Conservation (phyloP, 2,329 filamentous ascomycete species). For the Penicillium thymicola region DNA sequence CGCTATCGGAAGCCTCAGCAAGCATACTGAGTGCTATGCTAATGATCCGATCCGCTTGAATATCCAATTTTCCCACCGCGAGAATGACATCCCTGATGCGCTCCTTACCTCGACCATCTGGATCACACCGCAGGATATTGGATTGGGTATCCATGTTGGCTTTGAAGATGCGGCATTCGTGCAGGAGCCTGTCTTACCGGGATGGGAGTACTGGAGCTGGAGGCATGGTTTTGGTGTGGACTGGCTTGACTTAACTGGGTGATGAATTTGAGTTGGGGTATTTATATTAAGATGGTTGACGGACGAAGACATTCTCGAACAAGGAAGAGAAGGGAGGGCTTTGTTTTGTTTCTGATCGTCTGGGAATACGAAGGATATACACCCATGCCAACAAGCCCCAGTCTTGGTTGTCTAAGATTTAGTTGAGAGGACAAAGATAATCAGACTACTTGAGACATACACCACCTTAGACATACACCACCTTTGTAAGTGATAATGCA, state of each 20-base stretch:
- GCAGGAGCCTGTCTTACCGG: not conserved
- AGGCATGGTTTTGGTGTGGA: not conserved
- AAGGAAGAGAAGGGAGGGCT: not conserved
- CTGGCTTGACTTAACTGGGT: not conserved
- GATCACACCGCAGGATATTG: not conserved
- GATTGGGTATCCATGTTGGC: not conserved
- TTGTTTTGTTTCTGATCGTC: not conserved
- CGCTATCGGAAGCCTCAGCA: not conserved
- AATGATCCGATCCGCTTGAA: not conserved
- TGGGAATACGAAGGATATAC: not conserved
- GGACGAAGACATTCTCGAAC: not conserved
- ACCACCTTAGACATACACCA: not conserved
- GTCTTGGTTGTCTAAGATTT: no score
- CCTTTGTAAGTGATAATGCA: not conserved
- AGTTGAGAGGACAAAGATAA: not conserved
- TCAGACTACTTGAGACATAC: not conserved
- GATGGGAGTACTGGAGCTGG: not conserved
- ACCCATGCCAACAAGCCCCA: not conserved
- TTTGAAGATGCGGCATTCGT: not conserved
- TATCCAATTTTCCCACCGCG: not conserved
- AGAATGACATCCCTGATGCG: not conserved
- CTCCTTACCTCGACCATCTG: not conserved
- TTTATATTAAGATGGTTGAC: not conserved
- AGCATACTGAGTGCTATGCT: not conserved
- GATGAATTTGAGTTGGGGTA: not conserved